Conservation (phyloP, 441 rosid genomes). For the Erodium moschatum region DNA sequence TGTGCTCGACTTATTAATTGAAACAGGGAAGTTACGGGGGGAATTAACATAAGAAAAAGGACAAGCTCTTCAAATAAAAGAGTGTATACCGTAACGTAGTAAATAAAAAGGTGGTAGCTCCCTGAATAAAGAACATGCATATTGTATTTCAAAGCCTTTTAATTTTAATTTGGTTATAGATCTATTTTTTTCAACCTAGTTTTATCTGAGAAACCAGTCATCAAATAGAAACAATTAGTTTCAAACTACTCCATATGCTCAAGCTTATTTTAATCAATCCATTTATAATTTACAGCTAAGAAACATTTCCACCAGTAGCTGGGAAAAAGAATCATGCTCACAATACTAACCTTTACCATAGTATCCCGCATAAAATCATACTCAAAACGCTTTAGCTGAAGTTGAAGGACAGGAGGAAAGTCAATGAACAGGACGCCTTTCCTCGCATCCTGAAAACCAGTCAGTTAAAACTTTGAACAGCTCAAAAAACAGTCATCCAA, state of each 20-base stretch:
- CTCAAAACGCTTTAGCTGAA: constrained; percentile 88
- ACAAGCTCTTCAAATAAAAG: background rate
- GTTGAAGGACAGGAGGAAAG: constrained; percentile 95
- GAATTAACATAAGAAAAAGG: background rate
- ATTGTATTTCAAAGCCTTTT: background rate
- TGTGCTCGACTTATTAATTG: no score
- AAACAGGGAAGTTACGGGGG: background rate
- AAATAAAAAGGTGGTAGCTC: background rate
- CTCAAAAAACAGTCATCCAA: constrained; percentile 7
- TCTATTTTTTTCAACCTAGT: background rate
- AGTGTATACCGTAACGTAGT: background rate
- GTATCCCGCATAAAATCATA: constrained; percentile 84
- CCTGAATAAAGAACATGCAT: background rate
- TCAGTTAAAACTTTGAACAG: background rate
- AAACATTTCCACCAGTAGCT: background rate
- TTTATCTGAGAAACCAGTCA: background rate
- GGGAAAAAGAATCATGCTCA: background rate
- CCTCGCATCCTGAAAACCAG: constrained; percentile 67
- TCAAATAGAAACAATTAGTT: background rate
- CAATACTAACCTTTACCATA: constrained; percentile 75
- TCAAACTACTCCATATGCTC: background rate
- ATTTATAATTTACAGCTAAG: background rate
- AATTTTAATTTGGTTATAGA: background rate
- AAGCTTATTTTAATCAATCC: background rate
- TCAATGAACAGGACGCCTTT: constrained; percentile 87